Evolutionary conservation across 495 filamentous ascomycete species (phyloP), one percentile per base, ranked within the genome.

Genomic region (Apodospora peruviana): DNA sequence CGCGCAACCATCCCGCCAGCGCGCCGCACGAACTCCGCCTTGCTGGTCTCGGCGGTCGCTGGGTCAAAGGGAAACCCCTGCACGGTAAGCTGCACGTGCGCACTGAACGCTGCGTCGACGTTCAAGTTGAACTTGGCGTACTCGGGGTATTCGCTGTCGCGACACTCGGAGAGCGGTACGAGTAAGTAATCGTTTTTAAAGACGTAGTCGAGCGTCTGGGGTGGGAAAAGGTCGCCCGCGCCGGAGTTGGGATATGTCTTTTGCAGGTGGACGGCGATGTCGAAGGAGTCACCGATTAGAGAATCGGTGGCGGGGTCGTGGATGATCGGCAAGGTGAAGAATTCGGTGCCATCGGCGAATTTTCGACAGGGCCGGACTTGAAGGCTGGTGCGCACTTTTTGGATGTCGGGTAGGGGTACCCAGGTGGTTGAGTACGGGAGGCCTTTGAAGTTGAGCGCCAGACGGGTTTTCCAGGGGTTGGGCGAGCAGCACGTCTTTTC

Each of bases 391-490:
- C 81, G 81, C 2, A 72, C 60, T 4, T 52, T 39, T n/a, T 64
- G 2, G 21, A 85, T 68, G 40, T 81, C 69, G 18, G 69, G 74
- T 0, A 84, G 35, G 0, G 60, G 50, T 0, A 80, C 71, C 79
- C 78, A 72, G 41, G 16, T 40, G 0, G 82, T 84, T 10, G 45
- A 45, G 69, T 76, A 81, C 1, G 71, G 63, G 4, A 72, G 22
- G 24, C 36, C n/a, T 53, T 81, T 84, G 75, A 80, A 81, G 66
- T 79, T 83, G 25, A 86, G 75, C 0, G 82, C 78, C 12, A 64
- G 58, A 2, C 82, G 78, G 35, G 67, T 45, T 58, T 85, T 85
- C 75, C 77, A 83, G 3, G 82, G 80, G 58, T 86, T 86, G 4
- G 74, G 74, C 0, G 74, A 58, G 56, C 38, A 70, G 23, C 68